Evolutionary conservation across 129 eudicot species (phyloP), one percentile per base, ranked within the genome.

Genomic region (Flaveria linearis): DNA sequence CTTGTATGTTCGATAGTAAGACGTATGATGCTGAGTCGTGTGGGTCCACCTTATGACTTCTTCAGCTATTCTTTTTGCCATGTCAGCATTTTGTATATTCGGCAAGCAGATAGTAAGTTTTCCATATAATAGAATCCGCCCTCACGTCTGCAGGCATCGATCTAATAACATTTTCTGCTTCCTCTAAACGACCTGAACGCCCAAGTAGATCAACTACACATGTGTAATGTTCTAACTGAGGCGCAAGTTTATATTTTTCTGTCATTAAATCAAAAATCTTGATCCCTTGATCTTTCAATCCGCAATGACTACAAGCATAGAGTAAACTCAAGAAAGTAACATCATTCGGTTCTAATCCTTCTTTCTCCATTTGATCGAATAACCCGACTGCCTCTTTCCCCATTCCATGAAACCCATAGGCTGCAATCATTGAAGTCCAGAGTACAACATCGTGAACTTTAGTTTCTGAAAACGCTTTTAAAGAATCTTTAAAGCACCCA

Each of bases 351-450:
- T 88, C 81, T 69, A 92, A 63, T 13, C 85, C 85, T 69, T 88
- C 81, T 14, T 57, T 75, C 68, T 88, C 92, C 96, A 92, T 90
- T 69, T 36, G 76, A 36, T 88, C 17, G 57, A 90, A 92, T 58
- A 89, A 71, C 69, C 70, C 84, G 5, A 90, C 70, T 4, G 96
- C 96, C 25, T 92, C 84, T 45, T 86, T 75, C 65, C 96, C 98
- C 87, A 78, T 88, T 46, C 98, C 98, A 26, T 90, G 96, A 79
- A 92, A 82, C n/a, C 96, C 98, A 63, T 90, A 92, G 7, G 98
- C 96, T 57, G 92, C 76, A 69, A 90, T 92, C 87, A 87, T 87
- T 0, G 98, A 82, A 69, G 89, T 87, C 89, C 87, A 90, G 7
- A 88, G 62, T 13, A 93, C 97, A 71, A 68, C 79, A 79, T 93